Evolutionary conservation across 495 filamentous ascomycete species (phyloP).

Genomic region (Talaromyces thailandensis): DNA sequence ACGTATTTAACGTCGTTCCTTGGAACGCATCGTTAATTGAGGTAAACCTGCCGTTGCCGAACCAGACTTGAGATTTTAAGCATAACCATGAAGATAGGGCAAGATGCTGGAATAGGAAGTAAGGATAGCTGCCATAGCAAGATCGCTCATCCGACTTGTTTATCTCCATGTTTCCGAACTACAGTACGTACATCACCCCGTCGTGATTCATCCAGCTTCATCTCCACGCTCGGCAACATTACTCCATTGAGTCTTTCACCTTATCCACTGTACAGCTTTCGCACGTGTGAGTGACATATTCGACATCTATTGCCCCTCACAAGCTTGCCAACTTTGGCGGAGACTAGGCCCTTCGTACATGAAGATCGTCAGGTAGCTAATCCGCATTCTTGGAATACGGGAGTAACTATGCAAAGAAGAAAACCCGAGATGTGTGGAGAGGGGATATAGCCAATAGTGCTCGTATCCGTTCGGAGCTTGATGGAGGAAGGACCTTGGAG

Average conservation of each 20-base stretch:
- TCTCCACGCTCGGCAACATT: too few species aligned
- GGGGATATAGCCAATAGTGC: neutral
- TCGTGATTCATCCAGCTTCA: too few species aligned
- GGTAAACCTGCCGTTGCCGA: neutral
- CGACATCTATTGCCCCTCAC: neutral
- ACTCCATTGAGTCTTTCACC: too few species aligned
- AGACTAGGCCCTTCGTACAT: neutral
- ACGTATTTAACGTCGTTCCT: neutral
- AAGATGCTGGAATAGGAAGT: neutral
- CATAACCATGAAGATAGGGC: neutral
- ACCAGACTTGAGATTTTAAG: neutral
- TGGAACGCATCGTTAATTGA: neutral
- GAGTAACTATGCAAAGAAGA: neutral
- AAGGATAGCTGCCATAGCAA: too few species aligned
- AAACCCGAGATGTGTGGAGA: neutral
- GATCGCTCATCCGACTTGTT: neutral
- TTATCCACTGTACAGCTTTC: too few species aligned
- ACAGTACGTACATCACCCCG: too few species aligned
- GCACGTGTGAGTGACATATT: neutral
- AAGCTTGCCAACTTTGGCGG: too few species aligned
- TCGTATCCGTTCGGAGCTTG: neutral
- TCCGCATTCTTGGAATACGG: neutral
- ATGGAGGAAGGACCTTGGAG: neutral
- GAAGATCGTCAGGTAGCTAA: neutral
- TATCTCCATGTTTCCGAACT: neutral